phyloP scores from a whole-genome alignment of 257 asterid species.

The Agastache rugosa region DNA sequence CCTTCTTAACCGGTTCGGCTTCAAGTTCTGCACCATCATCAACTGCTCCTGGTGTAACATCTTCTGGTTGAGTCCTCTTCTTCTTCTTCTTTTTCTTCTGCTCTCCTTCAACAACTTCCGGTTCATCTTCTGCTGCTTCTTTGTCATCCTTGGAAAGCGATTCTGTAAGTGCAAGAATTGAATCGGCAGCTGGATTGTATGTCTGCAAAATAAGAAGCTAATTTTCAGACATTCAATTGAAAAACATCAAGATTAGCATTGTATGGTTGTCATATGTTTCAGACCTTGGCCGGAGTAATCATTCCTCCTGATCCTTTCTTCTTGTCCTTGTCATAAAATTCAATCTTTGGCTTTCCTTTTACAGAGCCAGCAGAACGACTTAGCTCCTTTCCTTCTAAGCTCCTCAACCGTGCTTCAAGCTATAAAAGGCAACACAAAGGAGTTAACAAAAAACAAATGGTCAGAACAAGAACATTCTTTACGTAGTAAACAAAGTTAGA shows the following conservation, averaged over 20 bases:
- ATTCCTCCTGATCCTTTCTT: constrained; percentile 78
- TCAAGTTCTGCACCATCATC: constrained; percentile 46
- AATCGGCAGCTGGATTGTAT: constrained; percentile 82
- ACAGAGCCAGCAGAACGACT: constrained; percentile 77
- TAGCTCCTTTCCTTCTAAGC: constrained; percentile 73
- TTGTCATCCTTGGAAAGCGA: constrained; percentile 42
- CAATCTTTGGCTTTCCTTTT: constrained; percentile 87
- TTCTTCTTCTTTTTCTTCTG: constrained; percentile 57
- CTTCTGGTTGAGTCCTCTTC: constrained; percentile 45
- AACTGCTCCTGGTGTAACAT: constrained; percentile 17
- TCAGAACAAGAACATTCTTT: background rate
- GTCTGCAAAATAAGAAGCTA: constrained; percentile 43
- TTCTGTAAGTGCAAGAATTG: constrained; percentile 55
- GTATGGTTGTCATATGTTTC: background rate
- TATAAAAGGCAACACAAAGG: constrained; percentile 25
- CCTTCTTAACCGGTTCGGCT: constrained; percentile 46
- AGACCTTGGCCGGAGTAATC: constrained; percentile 77
- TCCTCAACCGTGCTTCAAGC: constrained; percentile 84
- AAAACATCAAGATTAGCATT: too few relatives aligned
- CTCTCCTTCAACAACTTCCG: constrained; percentile 43
- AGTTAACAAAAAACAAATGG: background rate
- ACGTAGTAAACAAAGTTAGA: background rate
- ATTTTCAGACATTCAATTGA: background rate
- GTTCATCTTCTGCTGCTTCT: constrained; percentile 40
- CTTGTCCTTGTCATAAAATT: constrained; percentile 79